These are phyloP conservation scores for Chlorokybus atmophyticus DNA, from an alignment of 139 green algal genomes.

Conservation along the genomic window DNA sequence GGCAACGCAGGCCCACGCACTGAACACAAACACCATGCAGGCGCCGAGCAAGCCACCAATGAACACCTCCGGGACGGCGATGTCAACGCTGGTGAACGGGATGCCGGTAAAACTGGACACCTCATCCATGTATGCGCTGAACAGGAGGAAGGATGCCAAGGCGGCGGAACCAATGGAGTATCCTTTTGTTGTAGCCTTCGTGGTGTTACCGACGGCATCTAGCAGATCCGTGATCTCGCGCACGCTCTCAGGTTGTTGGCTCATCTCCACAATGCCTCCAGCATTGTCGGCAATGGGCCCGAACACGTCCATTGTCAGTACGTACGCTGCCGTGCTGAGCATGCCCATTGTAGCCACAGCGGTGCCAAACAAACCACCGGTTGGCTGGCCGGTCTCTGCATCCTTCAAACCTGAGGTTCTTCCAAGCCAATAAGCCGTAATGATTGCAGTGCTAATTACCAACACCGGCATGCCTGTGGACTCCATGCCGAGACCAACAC, in stretches of 20 bases:
- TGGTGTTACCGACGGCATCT: constrained; percentile 52
- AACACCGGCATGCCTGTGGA: constrained; percentile 41
- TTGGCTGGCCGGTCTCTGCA: not conserved
- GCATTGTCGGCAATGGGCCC: constrained; percentile 61
- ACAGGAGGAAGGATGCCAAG: constrained; percentile 42
- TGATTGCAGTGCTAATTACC: constrained; percentile 39
- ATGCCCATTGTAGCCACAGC: constrained; percentile 46
- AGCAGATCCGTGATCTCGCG: constrained; percentile 32
- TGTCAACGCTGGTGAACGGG: constrained; percentile 37
- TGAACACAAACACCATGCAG: constrained; percentile 46
- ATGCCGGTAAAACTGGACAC: constrained; percentile 32
- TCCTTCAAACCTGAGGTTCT: constrained; percentile 36
- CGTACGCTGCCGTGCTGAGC: constrained; percentile 43
- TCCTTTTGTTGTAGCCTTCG: constrained; percentile 52
- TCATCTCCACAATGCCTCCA: constrained; percentile 64
- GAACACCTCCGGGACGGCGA: constrained; percentile 46
- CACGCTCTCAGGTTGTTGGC: constrained; percentile 11
- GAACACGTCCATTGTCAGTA: constrained; percentile 53
- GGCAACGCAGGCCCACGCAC: constrained; percentile 23
- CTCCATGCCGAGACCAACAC: constrained; percentile 45
- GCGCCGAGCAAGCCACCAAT: constrained; percentile 39
- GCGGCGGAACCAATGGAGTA: constrained; percentile 54
- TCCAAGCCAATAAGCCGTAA: constrained; percentile 41
- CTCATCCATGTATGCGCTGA: constrained; percentile 48
- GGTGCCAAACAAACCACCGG: constrained; percentile 30